Percentiles rank a stretch among this genome's conserved stretches.
Conservation (phyloP, 1,139 yeast species). For the Geotrichum fermentans region DNA sequence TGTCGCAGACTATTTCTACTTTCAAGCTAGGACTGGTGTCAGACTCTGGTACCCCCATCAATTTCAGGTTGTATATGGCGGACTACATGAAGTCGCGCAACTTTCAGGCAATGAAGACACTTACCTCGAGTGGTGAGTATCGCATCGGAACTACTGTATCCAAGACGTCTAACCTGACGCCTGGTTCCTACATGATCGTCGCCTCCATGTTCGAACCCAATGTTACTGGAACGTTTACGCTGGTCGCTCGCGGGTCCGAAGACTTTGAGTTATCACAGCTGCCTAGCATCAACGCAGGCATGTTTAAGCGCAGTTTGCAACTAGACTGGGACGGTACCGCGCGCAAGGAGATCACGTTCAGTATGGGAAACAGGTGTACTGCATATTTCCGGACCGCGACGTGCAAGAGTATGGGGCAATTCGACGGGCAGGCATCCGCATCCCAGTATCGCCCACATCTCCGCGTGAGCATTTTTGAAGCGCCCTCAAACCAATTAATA, state of each 20-base stretch:
- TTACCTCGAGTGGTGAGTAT: conserved; percentile 38
- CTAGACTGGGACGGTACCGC: conserved; percentile 25
- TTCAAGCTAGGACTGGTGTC: conserved; percentile 16
- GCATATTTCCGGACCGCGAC: conserved; percentile 19
- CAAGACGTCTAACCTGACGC: conserved; percentile 36
- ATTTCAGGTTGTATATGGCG: conserved; percentile 36
- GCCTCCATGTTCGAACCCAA: conserved; percentile 38
- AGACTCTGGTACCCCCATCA: conserved; percentile 31
- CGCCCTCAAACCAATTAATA: conserved; percentile 25
- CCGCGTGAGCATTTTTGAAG: conserved; percentile 33
- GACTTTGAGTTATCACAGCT: conserved; percentile 24
- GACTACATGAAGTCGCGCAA: conserved; percentile 30
- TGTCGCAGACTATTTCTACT: conserved; percentile 15
- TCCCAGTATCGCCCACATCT: conserved; percentile 29
- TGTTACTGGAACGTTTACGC: conserved; percentile 25
- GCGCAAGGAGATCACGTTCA: conserved; percentile 19
- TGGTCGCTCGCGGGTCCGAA: conserved; percentile 21
- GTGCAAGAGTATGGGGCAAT: conserved; percentile 5
- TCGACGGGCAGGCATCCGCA: not conserved
- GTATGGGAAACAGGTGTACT: conserved; percentile 14
- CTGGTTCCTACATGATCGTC: conserved; percentile 36
- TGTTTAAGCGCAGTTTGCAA: conserved; percentile 25
- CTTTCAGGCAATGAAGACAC: conserved; percentile 32
- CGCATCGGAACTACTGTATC: conserved; percentile 32
- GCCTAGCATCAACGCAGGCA: conserved; percentile 26